These are phyloP conservation scores for Metroxylon sagu DNA, from an alignment of 176 grass and related monocot species.

Conservation along the genomic window DNA sequence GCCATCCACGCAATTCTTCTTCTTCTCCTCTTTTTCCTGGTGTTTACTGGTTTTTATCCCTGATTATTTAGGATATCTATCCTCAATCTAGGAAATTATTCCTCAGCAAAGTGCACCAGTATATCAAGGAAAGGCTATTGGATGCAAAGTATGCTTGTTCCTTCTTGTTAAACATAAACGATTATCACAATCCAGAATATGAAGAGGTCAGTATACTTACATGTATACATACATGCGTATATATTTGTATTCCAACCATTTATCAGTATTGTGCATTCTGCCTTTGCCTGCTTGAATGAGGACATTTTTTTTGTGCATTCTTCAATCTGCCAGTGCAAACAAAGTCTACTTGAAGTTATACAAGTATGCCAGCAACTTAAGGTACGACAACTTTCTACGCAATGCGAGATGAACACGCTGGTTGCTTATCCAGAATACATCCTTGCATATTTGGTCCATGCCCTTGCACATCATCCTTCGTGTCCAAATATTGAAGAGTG, in stretches of 20 bases:
- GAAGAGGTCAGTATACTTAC: slow-evolving; percentile 71
- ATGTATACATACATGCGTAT: slow-evolving; percentile 1
- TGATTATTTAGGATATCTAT: slow-evolving; percentile 55
- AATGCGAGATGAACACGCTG: slow-evolving; percentile 67
- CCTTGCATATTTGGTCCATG: slow-evolving; percentile 83
- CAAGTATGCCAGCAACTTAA: slow-evolving; percentile 97
- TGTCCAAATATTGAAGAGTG: slow-evolving; percentile 65
- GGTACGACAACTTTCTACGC: slow-evolving; percentile 82
- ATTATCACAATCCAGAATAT: slow-evolving; percentile 51
- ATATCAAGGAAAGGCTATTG: slow-evolving; percentile 91
- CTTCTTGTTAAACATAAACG: slow-evolving; percentile 64
- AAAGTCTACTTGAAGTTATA: slow-evolving; percentile 70
- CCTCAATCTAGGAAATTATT: slow-evolving; percentile 80
- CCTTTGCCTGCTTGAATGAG: too few relatives aligned
- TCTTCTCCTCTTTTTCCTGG: not conserved
- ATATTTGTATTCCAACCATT: too few relatives aligned
- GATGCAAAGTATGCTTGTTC: slow-evolving; percentile 91
- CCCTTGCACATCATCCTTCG: slow-evolving; percentile 59
- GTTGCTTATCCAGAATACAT: slow-evolving; percentile 91
- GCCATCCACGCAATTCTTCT: too few relatives aligned
- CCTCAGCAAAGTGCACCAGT: slow-evolving; percentile 86
- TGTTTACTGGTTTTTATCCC: slow-evolving; percentile 21
- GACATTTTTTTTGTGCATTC: not conserved
- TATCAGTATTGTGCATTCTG: too few relatives aligned
- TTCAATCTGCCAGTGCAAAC: slow-evolving; percentile 49